Evolutionary conservation across 2,329 filamentous ascomycete species (phyloP).

Genomic region (Stromatinia cepivora): DNA sequence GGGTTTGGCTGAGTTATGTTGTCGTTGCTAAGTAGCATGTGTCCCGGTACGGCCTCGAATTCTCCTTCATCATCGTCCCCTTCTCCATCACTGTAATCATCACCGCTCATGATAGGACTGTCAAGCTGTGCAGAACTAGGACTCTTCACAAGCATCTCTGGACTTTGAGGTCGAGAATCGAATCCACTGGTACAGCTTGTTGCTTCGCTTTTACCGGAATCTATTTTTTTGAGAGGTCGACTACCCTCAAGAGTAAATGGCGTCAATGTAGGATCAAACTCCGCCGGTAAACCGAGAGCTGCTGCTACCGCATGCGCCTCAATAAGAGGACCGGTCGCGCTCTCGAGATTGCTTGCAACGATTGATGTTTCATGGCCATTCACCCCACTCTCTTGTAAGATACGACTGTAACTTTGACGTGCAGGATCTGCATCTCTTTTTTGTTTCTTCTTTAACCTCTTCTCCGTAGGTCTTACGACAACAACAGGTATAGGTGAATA

Average conservation of each 20-base stretch:
- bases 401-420: conserved; percentile 63
- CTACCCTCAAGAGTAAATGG: conserved; percentile 46
- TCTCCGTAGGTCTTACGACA: conserved; percentile 68
- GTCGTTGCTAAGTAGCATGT: conserved; percentile 33
- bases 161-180: conserved; percentile 42
- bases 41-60: conserved; percentile 39
- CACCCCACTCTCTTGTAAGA: conserved; percentile 58
- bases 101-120: conserved; percentile 40
- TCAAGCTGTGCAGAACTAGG: conserved; percentile 42
- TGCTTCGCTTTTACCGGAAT: conserved; percentile 35
- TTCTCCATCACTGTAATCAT: conserved; percentile 44
- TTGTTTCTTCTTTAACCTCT: conserved; percentile 69
- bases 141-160: conserved; percentile 46
- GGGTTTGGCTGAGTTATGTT: conserved; percentile 24
- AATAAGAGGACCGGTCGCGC: conserved; percentile 50
- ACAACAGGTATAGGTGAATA: conserved; percentile 74
- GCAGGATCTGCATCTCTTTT: conserved; percentile 66
- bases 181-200: conserved; percentile 33
- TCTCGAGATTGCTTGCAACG: conserved; percentile 34
- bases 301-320: conserved; percentile 65
- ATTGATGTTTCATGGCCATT: conserved; percentile 39
- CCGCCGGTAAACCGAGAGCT: conserved; percentile 61
- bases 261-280: conserved; percentile 65
- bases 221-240: conserved; percentile 30
- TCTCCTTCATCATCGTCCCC: conserved; percentile 41